Base-by-base conservation (phyloP, 202 grass and related monocot genomes). In the Panicum hallii region DNA sequence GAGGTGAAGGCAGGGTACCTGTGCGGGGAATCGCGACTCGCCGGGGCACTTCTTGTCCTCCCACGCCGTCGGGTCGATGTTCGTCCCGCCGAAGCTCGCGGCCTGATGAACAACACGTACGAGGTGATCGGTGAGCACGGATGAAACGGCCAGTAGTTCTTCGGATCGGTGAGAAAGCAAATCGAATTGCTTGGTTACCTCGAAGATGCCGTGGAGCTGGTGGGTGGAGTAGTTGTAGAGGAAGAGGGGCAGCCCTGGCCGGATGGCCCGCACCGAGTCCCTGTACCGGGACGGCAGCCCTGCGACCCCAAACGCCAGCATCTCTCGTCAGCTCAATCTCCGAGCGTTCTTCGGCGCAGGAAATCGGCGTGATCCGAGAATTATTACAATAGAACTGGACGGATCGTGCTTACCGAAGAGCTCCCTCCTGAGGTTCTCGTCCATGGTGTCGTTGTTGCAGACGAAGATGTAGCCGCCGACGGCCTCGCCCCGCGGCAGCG, bases 391-490 rank as follows among this genome's bases (percentile, higher is more conserved):
- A 13, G 12, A 50, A 16, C 15, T 47, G 17, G 52, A 54, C 10
- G 2, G 1, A 20, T 66, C 48, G 19, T 11, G 40, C 72, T 41
- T 88, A 99, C 97, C 97, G 84, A 99, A 99, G 44, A 99, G 97
- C 83, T 99, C 86, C 52, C 97, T 89, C 52, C 82, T 82, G 84
- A 99, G 97, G 84, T 99, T 96, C 82, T 99, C 97, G 62, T 95
- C 91, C 97, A 99, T 96, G 83, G 97, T 96, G 75, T 99, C 96
- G 81, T 99, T 99, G 87, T 99, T 99, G 79, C 96, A 99, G 83
- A 99, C 96, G 65, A 99, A 99, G 83, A 99, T 99, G 69, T 99
- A 99, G 1, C 96, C 96, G 6, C 96, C 96, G 61, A 99, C 87
- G 16, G 93, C 86, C 84, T 96, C 90, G 75, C 89, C 84, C 73